phyloP scores from a whole-genome alignment of 208 protist genomes.

The Histomonas meleagridis region DNA sequence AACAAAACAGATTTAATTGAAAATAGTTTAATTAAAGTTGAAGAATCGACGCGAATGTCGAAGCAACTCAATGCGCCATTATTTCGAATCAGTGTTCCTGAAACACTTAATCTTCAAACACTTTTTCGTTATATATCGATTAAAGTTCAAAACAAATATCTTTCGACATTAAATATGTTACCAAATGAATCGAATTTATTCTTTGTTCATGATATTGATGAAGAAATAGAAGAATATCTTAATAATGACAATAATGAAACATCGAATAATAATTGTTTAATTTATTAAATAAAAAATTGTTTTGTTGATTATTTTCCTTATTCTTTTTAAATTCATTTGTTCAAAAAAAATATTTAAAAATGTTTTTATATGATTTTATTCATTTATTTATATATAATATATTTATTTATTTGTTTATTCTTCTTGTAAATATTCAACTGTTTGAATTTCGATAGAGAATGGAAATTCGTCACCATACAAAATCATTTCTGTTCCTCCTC shows the following conservation, averaged over 20 bases:
- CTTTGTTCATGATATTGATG: background rate
- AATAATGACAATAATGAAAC: too few species aligned
- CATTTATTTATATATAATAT: too few species aligned
- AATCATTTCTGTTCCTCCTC: background rate
- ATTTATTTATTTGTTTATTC: too few species aligned
- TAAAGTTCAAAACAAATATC: background rate
- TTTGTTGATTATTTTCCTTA: too few species aligned
- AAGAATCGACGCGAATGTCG: background rate
- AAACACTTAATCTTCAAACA: background rate
- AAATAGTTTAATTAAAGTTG: background rate
- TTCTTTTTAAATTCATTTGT: too few species aligned
- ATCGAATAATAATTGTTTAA: too few species aligned
- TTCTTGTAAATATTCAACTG: conserved; percentile 22
- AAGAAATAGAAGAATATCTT: too few species aligned
- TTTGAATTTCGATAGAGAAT: background rate
- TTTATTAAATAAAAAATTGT: too few species aligned
- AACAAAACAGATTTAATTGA: conserved; percentile 1
- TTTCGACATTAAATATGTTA: background rate
- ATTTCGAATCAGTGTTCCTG: conserved; percentile 9
- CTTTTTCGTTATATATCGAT: background rate
- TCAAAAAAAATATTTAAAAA: too few species aligned
- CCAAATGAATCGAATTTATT: background rate
- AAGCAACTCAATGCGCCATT: background rate
- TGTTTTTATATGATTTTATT: too few species aligned
- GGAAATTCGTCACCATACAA: background rate